Conservation (phyloP, 2,329 filamentous ascomycete genomes). For the Trichoderma endophyticum region DNA sequence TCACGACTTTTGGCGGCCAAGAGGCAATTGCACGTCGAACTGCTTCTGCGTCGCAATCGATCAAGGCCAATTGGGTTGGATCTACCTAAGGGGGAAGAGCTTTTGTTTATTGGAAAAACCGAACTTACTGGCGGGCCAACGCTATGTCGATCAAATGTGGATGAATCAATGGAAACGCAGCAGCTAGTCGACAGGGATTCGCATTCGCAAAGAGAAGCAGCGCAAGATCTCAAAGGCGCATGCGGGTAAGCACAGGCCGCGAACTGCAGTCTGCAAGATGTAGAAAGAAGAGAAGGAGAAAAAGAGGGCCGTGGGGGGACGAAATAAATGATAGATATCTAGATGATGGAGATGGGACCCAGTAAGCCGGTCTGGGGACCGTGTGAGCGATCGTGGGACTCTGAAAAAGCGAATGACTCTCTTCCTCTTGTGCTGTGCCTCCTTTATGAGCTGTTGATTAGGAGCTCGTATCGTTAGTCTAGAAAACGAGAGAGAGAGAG, state of each 20-base stretch:
- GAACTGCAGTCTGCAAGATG: constrained; percentile 4
- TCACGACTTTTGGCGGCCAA: neutral
- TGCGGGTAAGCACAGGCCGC: constrained; percentile 5
- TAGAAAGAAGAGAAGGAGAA: neutral
- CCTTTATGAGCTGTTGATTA: neutral
- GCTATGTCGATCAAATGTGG: constrained; percentile 4
- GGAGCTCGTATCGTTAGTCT: neutral
- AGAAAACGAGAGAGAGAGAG: neutral
- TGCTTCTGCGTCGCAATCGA: neutral
- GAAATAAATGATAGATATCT: neutral
- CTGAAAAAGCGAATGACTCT: neutral
- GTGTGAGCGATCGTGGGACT: neutral
- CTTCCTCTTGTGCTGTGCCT: neutral
- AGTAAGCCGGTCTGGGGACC: neutral
- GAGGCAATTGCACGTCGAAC: neutral
- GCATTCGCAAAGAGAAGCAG: neutral
- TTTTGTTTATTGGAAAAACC: neutral
- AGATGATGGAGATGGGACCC: neutral
- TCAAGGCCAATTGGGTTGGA: neutral
- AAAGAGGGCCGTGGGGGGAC: neutral
- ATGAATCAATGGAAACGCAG: neutral
- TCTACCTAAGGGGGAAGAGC: neutral
- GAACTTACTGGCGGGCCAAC: constrained; percentile 10
- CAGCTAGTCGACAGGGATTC: neutral
- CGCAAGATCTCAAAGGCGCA: neutral